A percentile compares a stretch with the other conserved stretches of the same genome.
Evolutionary conservation across 148 eudicot genomes (phyloP).

Genomic region (Rhododendron vialii): DNA sequence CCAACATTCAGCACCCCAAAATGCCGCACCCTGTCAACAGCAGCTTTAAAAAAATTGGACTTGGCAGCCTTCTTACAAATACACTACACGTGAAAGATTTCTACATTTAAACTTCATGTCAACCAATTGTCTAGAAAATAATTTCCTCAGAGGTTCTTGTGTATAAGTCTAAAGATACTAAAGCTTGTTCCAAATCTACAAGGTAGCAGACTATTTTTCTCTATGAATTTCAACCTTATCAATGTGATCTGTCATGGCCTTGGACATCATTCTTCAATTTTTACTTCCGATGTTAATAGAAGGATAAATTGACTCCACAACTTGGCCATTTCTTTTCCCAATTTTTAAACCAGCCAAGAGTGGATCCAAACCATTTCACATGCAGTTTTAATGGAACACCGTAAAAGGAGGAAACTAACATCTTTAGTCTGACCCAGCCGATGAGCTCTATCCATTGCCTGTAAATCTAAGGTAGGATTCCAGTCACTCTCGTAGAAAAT

Average conservation of each 20-base stretch:
- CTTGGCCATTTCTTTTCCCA: background rate
- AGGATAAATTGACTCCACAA: background rate
- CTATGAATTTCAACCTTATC: background rate
- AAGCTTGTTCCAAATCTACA: background rate
- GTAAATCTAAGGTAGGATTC: slow-evolving; percentile 98
- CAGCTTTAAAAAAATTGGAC: background rate
- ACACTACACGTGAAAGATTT: background rate
- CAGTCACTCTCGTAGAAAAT: slow-evolving; percentile 99
- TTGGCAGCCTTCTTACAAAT: background rate
- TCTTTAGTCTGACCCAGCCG: slow-evolving; percentile 98
- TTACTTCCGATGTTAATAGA: background rate
- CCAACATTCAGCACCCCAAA: background rate
- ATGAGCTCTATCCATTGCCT: slow-evolving; percentile 99
- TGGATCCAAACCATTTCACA: background rate
- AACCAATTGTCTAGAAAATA: background rate
- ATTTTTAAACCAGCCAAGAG: background rate
- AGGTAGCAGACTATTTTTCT: background rate
- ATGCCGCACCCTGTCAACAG: background rate
- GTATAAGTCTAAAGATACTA: background rate
- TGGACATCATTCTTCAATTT: background rate
- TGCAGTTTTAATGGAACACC: background rate
- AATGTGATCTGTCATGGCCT: background rate
- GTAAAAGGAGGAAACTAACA: slow-evolving; percentile 44
- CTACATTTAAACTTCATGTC: background rate
- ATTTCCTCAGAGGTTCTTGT: background rate